Conservation (phyloP, 345 rosid genomes). For the Melaleuca alternifolia region DNA sequence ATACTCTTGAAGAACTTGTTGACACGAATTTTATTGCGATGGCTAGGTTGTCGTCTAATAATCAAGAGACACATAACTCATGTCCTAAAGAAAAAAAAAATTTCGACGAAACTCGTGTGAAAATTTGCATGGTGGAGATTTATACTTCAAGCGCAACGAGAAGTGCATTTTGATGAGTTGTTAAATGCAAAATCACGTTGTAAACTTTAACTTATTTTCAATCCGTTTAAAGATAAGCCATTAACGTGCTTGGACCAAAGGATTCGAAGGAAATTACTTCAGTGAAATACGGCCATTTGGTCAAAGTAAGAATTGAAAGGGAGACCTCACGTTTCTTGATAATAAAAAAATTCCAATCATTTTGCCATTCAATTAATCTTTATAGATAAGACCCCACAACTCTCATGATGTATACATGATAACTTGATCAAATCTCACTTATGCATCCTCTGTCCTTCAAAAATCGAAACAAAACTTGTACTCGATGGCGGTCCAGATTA, state of each 20-base stretch:
- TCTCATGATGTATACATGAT: not conserved
- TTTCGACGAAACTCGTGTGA: not conserved
- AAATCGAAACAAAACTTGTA: not conserved
- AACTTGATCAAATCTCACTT: not conserved
- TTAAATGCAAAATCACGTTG: not conserved
- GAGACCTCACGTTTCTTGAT: not conserved
- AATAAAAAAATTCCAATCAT: not conserved
- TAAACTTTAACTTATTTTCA: not conserved
- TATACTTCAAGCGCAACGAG: not conserved
- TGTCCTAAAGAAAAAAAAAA: not conserved
- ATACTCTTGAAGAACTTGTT: not conserved
- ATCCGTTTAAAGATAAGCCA: not conserved
- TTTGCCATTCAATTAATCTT: not conserved
- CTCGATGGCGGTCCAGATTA: not conserved
- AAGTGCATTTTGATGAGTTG: not conserved
- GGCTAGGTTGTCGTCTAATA: not conserved
- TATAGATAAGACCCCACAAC: not conserved
- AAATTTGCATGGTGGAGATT: not conserved
- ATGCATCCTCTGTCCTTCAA: not conserved
- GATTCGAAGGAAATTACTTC: too few relatives aligned
- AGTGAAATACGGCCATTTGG: not conserved
- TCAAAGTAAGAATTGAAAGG: not conserved
- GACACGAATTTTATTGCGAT: not conserved
- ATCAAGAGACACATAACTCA: not conserved
- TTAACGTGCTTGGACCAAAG: not conserved